phyloP scores from a whole-genome alignment of 2,329 filamentous ascomycete species.

The Penicillium nordicum region DNA sequence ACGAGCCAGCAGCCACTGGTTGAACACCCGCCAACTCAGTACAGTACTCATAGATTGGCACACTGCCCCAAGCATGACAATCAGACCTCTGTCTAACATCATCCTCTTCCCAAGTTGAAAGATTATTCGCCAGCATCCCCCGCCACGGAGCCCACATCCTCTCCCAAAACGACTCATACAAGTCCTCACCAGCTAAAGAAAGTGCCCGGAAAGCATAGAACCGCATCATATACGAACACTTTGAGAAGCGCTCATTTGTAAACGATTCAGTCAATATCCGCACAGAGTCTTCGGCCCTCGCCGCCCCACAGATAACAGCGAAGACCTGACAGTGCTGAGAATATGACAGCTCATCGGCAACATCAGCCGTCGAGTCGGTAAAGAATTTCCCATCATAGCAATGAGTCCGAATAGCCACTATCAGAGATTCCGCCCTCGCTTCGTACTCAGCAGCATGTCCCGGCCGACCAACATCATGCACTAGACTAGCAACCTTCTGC shows the following conservation, averaged over 20 bases:
- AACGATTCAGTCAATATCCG: constrained; percentile 31
- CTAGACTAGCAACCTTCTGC: constrained; percentile 31
- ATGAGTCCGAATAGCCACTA: constrained; percentile 22
- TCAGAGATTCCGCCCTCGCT: constrained; percentile 15
- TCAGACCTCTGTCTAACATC: constrained; percentile 44
- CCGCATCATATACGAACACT: constrained; percentile 41
- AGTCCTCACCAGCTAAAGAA: constrained; percentile 28
- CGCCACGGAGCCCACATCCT: constrained; percentile 38
- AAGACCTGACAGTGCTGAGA: constrained; percentile 35
- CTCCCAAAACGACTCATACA: constrained; percentile 36
- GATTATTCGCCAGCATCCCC: constrained; percentile 36
- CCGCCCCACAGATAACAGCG: constrained; percentile 28
- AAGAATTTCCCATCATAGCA: constrained; percentile 34
- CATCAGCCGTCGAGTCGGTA: constrained; percentile 33
- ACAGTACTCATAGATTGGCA: constrained; percentile 43
- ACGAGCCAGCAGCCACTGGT: constrained; percentile 13
- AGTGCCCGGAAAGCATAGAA: constrained; percentile 44
- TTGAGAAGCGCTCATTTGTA: constrained; percentile 27
- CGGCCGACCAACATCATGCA: constrained; percentile 33
- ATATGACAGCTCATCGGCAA: constrained; percentile 19
- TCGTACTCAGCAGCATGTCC: constrained; percentile 31
- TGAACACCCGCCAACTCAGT: constrained; percentile 34
- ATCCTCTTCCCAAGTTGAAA: constrained; percentile 46
- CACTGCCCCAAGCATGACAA: constrained; percentile 46
- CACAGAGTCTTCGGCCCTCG: constrained; percentile 4